Evolutionary conservation across 257 asterid genomes (phyloP).

Genomic region (Nicotiana benthamiana): DNA sequence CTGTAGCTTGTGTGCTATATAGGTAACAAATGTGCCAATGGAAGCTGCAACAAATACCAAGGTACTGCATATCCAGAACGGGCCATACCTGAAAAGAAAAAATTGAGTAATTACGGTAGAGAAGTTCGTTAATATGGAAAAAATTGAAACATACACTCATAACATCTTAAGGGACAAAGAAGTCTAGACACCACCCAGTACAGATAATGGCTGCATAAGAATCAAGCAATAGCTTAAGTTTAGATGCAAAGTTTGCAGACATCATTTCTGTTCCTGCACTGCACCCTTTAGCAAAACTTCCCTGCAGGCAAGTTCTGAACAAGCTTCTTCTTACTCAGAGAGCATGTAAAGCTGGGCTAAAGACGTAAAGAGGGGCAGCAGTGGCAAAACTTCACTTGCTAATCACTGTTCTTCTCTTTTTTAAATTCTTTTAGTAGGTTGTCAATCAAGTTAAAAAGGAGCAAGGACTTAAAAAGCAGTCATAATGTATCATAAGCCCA

Average conservation of each 20-base stretch:
- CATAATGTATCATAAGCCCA: background rate
- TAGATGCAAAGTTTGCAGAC: background rate
- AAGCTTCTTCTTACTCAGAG: background rate
- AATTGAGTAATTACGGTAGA: background rate
- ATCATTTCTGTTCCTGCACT: background rate
- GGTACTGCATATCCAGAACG: conserved; percentile 99
- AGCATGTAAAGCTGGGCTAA: background rate
- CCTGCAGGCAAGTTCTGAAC: background rate
- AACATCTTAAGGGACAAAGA: background rate
- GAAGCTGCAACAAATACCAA: conserved; percentile 94
- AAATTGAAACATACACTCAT: background rate
- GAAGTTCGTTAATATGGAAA: background rate
- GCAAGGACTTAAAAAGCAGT: background rate
- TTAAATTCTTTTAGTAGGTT: background rate
- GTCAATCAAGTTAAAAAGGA: background rate
- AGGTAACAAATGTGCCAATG: conserved; percentile 91
- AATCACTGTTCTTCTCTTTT: background rate
- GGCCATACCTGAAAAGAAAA: conserved; percentile 67
- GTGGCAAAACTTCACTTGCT: background rate
- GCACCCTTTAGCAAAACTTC: background rate
- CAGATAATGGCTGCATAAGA: background rate
- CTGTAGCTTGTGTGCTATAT: conserved; percentile 77
- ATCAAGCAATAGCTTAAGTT: background rate
- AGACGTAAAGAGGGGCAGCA: background rate
- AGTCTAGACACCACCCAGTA: background rate